phyloP scores from a whole-genome alignment of 2,329 filamentous ascomycete genomes.

The Fusarium scirpi region DNA sequence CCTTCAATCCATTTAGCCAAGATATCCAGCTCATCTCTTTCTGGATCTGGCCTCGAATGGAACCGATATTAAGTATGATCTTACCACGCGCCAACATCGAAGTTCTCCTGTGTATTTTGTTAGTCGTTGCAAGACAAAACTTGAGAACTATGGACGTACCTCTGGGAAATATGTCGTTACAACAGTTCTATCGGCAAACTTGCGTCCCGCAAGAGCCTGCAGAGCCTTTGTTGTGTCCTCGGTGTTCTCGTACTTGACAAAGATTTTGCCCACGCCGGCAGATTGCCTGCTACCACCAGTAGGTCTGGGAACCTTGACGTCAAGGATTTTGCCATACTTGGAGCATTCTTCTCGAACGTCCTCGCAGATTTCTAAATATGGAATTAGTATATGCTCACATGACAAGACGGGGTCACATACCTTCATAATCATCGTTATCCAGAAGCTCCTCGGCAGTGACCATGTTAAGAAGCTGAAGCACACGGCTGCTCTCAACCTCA shows the following conservation, averaged over 20 bases:
- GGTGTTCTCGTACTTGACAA: constrained; percentile 86
- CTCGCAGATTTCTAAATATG: constrained; percentile 85
- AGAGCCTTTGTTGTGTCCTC: constrained; percentile 87
- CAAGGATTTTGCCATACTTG: constrained; percentile 87
- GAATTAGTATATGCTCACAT: constrained; percentile 50
- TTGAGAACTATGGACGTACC: constrained; percentile 60
- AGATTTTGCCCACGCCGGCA: constrained; percentile 96
- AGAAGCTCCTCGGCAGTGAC: constrained; percentile 95
- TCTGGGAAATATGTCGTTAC: constrained; percentile 97
- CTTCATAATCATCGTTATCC: constrained; percentile 94
- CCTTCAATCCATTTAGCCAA: constrained; percentile 38
- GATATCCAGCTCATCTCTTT: not conserved
- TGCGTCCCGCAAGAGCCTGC: constrained; percentile 89
- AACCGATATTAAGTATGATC: constrained; percentile 27
- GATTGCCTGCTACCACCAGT: constrained; percentile 84
- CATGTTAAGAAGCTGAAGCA: constrained; percentile 97
- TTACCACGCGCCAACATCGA: constrained; percentile 91
- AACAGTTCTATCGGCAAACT: constrained; percentile 96
- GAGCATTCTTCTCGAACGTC: constrained; percentile 93
- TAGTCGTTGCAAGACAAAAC: constrained; percentile 40
- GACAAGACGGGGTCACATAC: constrained; percentile 60
- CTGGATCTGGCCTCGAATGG: constrained; percentile 9
- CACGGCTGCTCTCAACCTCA: constrained; percentile 82
- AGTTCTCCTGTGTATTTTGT: constrained; percentile 79
- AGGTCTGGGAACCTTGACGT: constrained; percentile 94